phyloP scores from a whole-genome alignment of 306 rosid genomes.

The Sicyos edulis region DNA sequence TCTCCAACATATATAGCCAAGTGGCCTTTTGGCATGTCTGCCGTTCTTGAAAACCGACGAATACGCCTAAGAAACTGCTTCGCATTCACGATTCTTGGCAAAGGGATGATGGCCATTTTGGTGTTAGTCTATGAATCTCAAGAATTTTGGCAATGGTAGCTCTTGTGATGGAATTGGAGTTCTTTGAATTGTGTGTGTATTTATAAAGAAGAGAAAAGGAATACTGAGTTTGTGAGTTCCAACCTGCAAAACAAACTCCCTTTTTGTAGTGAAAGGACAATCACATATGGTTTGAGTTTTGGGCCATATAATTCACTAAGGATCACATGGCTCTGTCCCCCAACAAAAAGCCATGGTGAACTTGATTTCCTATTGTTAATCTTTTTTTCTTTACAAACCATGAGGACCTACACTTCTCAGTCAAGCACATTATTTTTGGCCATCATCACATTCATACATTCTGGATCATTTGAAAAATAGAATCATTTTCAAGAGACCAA shows the following conservation, averaged over 20 bases:
- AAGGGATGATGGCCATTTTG: slow-evolving; percentile 12
- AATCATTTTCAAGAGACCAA: slow-evolving; percentile 17
- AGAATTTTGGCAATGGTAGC: slow-evolving; percentile 16
- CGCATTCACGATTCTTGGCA: slow-evolving; percentile 1
- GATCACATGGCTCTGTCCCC: slow-evolving; percentile 18
- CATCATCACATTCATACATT: slow-evolving; percentile 20
- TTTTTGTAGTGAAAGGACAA: slow-evolving; percentile 12
- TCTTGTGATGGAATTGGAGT: slow-evolving; percentile 18
- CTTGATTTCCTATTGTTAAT: not conserved
- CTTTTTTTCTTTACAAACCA: not conserved
- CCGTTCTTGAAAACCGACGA: not conserved
- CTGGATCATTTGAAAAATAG: slow-evolving; percentile 10
- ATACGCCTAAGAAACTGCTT: not conserved
- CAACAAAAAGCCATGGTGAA: slow-evolving; percentile 17
- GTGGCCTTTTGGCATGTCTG: slow-evolving; percentile 34
- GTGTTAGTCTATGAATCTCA: not conserved
- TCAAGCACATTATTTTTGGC: slow-evolving; percentile 14
- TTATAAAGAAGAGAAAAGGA: not conserved
- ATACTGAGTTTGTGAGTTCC: not conserved
- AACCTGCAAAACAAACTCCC: not conserved
- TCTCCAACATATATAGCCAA: slow-evolving; percentile 37
- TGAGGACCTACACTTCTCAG: slow-evolving; percentile 20
- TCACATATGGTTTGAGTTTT: slow-evolving; percentile 14
- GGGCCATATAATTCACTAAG: slow-evolving; percentile 15
- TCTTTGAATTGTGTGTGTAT: slow-evolving; percentile 7